Evolutionary conservation across 2,329 filamentous ascomycete genomes (phyloP).

Genomic region (Pseudocercospora vitis): DNA sequence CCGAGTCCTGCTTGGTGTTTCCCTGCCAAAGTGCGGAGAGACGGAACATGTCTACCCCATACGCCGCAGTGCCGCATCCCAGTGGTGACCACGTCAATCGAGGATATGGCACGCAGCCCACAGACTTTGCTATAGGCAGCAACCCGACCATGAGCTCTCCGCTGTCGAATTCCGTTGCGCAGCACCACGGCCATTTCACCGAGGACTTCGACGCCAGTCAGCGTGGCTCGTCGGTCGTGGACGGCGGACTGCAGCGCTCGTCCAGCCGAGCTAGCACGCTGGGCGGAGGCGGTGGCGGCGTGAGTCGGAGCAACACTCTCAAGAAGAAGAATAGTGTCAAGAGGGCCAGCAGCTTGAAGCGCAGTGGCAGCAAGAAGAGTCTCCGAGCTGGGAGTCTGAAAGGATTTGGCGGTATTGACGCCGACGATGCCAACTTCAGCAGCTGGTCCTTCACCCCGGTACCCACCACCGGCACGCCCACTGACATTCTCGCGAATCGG

Average conservation of each 20-base stretch:
- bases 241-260: conserved; percentile 59
- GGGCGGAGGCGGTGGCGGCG: conserved; percentile 45
- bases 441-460: conserved; percentile 90
- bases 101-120: conserved; percentile 12
- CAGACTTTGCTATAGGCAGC: conserved; percentile 42
- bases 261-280: conserved; percentile 53
- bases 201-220: conserved; percentile 70
- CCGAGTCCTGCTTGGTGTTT: not conserved
- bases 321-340: conserved; percentile 85
- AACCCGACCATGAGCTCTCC: conserved; percentile 40
- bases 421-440: conserved; percentile 66
- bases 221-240: conserved; percentile 64
- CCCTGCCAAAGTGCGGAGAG: not conserved
- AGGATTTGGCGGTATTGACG: conserved; percentile 60
- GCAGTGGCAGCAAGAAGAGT: conserved; percentile 77
- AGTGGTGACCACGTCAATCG: conserved; percentile 37
- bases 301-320: conserved; percentile 69
- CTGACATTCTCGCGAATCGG: conserved; percentile 78
- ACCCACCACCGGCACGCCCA: conserved; percentile 82
- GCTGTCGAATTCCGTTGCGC: conserved; percentile 39
- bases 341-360: conserved; percentile 70
- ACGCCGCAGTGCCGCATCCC: conserved; percentile 43
- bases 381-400: conserved; percentile 82
- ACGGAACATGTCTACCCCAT: conserved; percentile 28
- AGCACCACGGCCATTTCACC: conserved; percentile 29